Percentiles rank a stretch among this genome's conserved stretches.
Evolutionary conservation across 768 basidiomycete genomes (phyloP).

Genomic region (Dacryopinax spathularia): DNA sequence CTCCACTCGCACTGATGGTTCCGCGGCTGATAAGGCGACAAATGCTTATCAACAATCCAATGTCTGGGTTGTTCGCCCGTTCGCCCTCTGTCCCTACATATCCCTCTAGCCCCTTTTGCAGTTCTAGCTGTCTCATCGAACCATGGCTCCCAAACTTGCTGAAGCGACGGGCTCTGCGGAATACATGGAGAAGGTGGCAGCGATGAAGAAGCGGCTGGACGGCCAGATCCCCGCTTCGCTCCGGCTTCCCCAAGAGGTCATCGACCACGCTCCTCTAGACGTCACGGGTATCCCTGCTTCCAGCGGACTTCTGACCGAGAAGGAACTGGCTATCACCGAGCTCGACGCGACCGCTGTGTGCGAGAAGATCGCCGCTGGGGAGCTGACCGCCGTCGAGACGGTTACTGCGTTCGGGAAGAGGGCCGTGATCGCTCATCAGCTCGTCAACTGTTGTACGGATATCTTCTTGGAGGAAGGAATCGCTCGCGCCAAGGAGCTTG

Average conservation of each 20-base stretch:
- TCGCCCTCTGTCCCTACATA: no score
- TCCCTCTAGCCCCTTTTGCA: no score
- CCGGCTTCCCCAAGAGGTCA: background rate
- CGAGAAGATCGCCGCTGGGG: background rate
- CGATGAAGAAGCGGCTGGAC: background rate
- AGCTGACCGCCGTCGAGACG: slow-evolving; percentile 2
- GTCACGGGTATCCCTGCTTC: slow-evolving; percentile 24
- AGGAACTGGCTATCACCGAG: slow-evolving; percentile 25
- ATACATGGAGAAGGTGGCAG: background rate
- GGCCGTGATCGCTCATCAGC: slow-evolving; percentile 3
- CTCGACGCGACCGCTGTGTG: background rate
- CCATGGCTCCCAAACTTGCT: background rate
- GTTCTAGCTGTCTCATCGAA: no score
- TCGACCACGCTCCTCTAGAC: slow-evolving; percentile 13
- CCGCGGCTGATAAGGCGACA: no score
- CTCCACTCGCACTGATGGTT: background rate
- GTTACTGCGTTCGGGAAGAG: slow-evolving; percentile 5
- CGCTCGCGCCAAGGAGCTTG: background rate
- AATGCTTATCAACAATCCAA: no score
- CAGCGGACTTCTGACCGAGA: slow-evolving; percentile 22
- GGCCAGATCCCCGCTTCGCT: background rate
- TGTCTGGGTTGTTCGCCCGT: no score
- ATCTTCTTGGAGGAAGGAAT: slow-evolving; percentile 5
- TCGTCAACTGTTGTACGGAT: background rate
- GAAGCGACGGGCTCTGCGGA: background rate